These are phyloP conservation scores for Lyophyllum decastes DNA, from an alignment of 768 basidiomycete genomes.

Conservation along the genomic window DNA sequence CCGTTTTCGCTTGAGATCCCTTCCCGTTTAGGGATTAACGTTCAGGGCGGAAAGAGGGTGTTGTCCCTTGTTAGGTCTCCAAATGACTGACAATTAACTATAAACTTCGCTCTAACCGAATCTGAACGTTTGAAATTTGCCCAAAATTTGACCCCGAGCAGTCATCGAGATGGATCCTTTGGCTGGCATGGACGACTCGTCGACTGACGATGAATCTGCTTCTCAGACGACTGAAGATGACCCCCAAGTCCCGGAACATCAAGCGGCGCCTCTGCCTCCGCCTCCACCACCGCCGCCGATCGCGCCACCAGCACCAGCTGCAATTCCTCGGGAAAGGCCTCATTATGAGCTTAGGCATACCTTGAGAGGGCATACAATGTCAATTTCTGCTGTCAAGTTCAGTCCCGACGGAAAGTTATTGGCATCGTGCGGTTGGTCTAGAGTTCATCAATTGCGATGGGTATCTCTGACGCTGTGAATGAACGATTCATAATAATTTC, in stretches of 20 bases:
- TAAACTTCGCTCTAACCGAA: constrained; percentile 17
- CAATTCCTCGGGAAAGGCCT: constrained; percentile 48
- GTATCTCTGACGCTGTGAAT: constrained; percentile 18
- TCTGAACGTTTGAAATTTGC: constrained; percentile 4
- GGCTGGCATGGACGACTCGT: constrained; percentile 52
- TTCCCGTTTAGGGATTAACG: too few species aligned
- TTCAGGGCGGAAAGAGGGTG: too few species aligned
- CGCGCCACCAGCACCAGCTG: constrained; percentile 31
- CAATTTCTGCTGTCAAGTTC: constrained; percentile 89
- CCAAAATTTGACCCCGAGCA: constrained; percentile 17
- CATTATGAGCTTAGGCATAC: constrained; percentile 70
- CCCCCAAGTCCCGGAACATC: constrained; percentile 69
- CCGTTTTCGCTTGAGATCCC: too few species aligned
- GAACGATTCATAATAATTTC: background rate
- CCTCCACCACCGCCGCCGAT: constrained; percentile 36
- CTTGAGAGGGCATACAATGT: constrained; percentile 75
- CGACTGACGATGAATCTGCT: constrained; percentile 62
- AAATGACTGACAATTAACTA: constrained; percentile 16
- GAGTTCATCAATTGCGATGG: constrained; percentile 12
- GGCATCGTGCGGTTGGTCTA: constrained; percentile 80
- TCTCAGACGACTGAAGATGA: constrained; percentile 89
- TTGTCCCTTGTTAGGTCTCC: constrained; percentile 14
- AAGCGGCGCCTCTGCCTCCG: constrained; percentile 30
- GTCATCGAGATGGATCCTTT: constrained; percentile 39
- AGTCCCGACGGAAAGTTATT: constrained; percentile 84